Base-by-base conservation (phyloP, 495 filamentous ascomycete species). In the Thermochaetoides thermophila region DNA sequence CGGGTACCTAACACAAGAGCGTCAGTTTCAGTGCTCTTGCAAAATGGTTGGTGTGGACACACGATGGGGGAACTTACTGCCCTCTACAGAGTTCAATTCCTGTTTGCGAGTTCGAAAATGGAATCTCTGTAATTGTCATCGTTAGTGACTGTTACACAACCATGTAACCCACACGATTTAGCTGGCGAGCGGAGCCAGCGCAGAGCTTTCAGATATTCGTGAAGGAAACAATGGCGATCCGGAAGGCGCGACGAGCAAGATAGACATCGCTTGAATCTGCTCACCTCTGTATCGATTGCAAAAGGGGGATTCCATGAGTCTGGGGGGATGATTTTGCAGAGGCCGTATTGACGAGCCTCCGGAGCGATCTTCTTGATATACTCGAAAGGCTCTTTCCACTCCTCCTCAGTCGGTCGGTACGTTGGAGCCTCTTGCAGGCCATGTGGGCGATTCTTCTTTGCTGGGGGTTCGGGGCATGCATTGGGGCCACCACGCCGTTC, bases 51-150 rank as follows among this genome's bases (percentile, higher is more conserved):
- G 40, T 31, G 22, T 32, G 33, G 27, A 25, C 22, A 22, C 37
- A 34, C 44, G 34, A 49, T 43, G 40, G 49, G 42, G 42, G 52
- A 43, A 63, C 79, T 70, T 76, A 89, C 86, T 86, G 70, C 89
- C 89, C 78, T 99, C 89, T 31, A 95, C 83, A 11, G 86, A 94
- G 53, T 96, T 99, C 30, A 99, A 71, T 52, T 99, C 89, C 59
- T 96, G 91, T 53, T 86, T 84, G 55, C 89, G 73, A 5, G 89
- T 99, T 35, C 83, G 76, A 56, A 99, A 99, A 53, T 95, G 89
- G 50, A 99, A 99, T 52, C 74, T 75, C 89, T 96, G 44, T 38
- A 40, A n/a, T 3, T 17, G 7, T 17, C 8, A 12, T 31, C 1
- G 43, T 50, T 27, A 52, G 46, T 31, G 21, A 3, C 11, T 6